Percentiles rank a stretch among this genome's conserved stretches.
These are phyloP conservation scores for Chlorophyllum brunneum DNA, from an alignment of 768 basidiomycete species.

Conservation along the genomic window DNA sequence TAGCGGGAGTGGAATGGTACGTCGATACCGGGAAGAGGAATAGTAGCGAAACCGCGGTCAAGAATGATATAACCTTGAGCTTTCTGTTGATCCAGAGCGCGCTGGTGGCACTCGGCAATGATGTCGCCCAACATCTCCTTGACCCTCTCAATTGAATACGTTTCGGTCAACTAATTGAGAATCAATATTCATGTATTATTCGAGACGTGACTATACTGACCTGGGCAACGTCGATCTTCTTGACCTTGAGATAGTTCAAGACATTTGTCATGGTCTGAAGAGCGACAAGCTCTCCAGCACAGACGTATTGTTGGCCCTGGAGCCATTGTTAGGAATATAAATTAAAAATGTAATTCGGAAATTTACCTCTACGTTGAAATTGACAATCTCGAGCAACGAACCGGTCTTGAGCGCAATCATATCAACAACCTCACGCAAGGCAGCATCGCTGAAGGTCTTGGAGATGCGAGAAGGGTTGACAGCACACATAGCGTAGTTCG, in stretches of 20 bases:
- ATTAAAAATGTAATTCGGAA: neutral
- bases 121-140: slow-evolving; percentile 96
- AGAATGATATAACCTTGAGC: slow-evolving; percentile 87
- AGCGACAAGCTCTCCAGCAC: slow-evolving; percentile 92
- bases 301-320: slow-evolving; percentile 99
- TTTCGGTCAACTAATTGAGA: slow-evolving; percentile 69
- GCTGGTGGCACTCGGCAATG: slow-evolving; percentile 73
- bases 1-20: slow-evolving; percentile 99
- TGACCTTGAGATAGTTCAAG: slow-evolving; percentile 91
- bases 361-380: slow-evolving; percentile 87
- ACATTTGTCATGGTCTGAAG: slow-evolving; percentile 95
- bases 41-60: slow-evolving; percentile 95
- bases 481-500: slow-evolving; percentile 99
- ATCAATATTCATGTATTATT: slow-evolving; percentile 11
- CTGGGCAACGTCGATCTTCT: slow-evolving; percentile 92
- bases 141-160: slow-evolving; percentile 86
- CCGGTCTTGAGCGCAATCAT: slow-evolving; percentile 73
- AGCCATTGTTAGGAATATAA: slow-evolving; percentile 4
- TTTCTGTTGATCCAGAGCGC: slow-evolving; percentile 74
- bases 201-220: slow-evolving; percentile 31
- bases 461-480: slow-evolving; percentile 96
- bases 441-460: slow-evolving; percentile 90
- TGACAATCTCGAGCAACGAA: slow-evolving; percentile 94
- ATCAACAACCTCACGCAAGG: slow-evolving; percentile 96
- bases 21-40: slow-evolving; percentile 94